Conservation (phyloP, 495 filamentous ascomycete genomes). For the Ramalina peruviana region DNA sequence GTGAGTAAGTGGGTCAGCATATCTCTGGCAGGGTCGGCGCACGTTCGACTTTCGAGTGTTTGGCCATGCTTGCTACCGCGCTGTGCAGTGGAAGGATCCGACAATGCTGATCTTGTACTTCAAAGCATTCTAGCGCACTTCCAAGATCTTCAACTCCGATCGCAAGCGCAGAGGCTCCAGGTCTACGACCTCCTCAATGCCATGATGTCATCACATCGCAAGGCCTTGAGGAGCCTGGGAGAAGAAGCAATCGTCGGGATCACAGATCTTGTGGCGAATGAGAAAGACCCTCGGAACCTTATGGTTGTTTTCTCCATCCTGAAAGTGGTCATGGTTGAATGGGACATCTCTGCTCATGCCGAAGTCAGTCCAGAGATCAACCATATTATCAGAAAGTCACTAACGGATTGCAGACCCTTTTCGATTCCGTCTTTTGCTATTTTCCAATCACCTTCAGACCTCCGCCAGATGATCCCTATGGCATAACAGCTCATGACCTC, state of each 20-base stretch:
- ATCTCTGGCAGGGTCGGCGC: neutral
- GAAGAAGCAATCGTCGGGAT: conserved; percentile 47
- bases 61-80: neutral
- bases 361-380: conserved; percentile 33
- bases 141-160: conserved; percentile 46
- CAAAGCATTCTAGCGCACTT: conserved; percentile 35
- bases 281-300: conserved; percentile 65
- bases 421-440: conserved; percentile 65
- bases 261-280: conserved; percentile 55
- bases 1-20: conserved; percentile 26
- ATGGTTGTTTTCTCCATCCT: conserved; percentile 68
- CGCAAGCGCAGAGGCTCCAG: conserved; percentile 46
- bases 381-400: neutral
- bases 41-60: neutral
- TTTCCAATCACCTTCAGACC: conserved; percentile 68
- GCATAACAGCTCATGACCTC: conserved; percentile 59
- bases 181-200: conserved; percentile 50
- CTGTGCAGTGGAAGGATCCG: neutral
- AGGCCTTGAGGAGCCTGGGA: conserved; percentile 40
- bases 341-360: conserved; percentile 47
- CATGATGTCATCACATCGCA: conserved; percentile 50
- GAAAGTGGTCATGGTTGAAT: conserved; percentile 59
- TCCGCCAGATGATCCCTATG: conserved; percentile 61
- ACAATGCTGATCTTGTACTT: neutral
- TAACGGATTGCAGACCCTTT: conserved; percentile 39